A percentile compares a stretch with the other conserved stretches of the same genome.
These are phyloP conservation scores for Fennellomyces sp. DNA, from an alignment of 371 early-diverging fungal genomes.

Conservation along the genomic window DNA sequence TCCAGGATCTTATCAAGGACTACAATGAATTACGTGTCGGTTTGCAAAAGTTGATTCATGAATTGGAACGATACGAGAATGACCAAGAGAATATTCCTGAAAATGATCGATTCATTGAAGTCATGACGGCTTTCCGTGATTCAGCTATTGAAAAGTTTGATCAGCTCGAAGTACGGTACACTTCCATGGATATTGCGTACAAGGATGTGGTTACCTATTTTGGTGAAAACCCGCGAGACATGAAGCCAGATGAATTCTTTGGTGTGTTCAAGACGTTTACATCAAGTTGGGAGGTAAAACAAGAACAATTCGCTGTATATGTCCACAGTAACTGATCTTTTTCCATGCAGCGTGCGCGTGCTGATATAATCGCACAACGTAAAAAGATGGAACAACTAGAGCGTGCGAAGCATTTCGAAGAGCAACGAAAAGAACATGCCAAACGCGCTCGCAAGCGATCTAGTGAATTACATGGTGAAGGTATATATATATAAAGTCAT, in stretches of 20 bases:
- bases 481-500: slow-evolving; percentile 14
- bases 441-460: slow-evolving; percentile 29
- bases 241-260: slow-evolving; percentile 91
- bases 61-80: slow-evolving; percentile 48
- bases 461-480: slow-evolving; percentile 37
- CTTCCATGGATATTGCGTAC: slow-evolving; percentile 68
- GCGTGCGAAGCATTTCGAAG: slow-evolving; percentile 41
- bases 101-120: slow-evolving; percentile 41
- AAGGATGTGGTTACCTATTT: slow-evolving; percentile 73
- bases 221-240: slow-evolving; percentile 81
- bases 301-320: no score
- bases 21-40: slow-evolving; percentile 67
- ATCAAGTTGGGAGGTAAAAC: slow-evolving; percentile 68
- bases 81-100: slow-evolving; percentile 16
- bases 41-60: slow-evolving; percentile 50
- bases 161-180: slow-evolving; percentile 53
- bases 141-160: slow-evolving; percentile 49
- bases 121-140: slow-evolving; percentile 57
- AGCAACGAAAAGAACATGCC: slow-evolving; percentile 45
- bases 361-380: slow-evolving; percentile 31
- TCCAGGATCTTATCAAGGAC: slow-evolving; percentile 60
- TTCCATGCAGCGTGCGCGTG: slow-evolving; percentile 30
- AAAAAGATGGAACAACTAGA: slow-evolving; percentile 44
- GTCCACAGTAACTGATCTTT: no score
- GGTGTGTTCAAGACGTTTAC: slow-evolving; percentile 83